Evolutionary conservation across 192 early-diverging fungal genomes (phyloP).

Genomic region (Coemansia sp.): DNA sequence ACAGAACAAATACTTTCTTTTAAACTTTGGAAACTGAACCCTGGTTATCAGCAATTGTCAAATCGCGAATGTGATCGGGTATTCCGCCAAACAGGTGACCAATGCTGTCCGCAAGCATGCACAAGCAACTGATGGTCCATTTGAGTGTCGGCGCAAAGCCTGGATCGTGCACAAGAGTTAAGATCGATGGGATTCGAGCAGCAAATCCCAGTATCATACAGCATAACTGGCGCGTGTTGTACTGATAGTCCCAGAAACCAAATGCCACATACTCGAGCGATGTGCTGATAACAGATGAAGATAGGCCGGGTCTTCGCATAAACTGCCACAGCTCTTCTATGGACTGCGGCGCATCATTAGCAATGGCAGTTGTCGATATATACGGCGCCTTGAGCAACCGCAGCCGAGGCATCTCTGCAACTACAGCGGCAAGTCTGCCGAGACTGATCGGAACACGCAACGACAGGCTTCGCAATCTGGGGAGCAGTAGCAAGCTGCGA

Average conservation of each 20-base stretch:
- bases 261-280: not conserved
- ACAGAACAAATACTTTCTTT: too few species aligned
- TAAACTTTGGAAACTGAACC: not conserved
- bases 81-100: not conserved
- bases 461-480: not conserved
- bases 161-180: not conserved
- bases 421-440: not conserved
- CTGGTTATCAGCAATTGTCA: not conserved
- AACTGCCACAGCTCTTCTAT: not conserved
- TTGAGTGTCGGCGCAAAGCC: not conserved
- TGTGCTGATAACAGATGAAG: not conserved
- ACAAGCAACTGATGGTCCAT: not conserved
- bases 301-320: not conserved
- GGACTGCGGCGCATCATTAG: not conserved
- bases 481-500: not conserved
- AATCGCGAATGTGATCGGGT: not conserved
- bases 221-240: slow-evolving; percentile 1
- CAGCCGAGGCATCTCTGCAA: not conserved
- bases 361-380: not conserved
- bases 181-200: not conserved
- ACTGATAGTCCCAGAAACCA: slow-evolving; percentile 5
- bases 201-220: not conserved
- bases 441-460: not conserved
- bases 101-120: not conserved
- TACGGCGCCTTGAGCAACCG: not conserved